Base-by-base conservation (phyloP, 805 yeast species). In the Metschnikowia baotianmanensis region DNA sequence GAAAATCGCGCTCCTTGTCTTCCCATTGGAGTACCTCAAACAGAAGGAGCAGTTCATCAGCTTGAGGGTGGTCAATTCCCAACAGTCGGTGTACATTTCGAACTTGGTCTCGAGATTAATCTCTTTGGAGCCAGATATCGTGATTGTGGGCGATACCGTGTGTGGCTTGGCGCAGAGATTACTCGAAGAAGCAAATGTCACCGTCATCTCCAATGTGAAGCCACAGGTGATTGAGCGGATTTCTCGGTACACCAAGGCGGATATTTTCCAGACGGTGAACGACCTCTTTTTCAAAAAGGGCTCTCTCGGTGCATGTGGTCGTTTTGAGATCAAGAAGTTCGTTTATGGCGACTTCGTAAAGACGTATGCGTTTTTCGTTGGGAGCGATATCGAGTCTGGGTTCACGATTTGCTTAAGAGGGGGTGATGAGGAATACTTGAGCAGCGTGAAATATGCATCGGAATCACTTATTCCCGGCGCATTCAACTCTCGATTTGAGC, bases 361-460 rank as follows among this genome's bases (percentile, higher is more conserved):
- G 56, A 80, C 95, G 0, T 86, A 83, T 55, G 72, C 88, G n/a
- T 85, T 78, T 50, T 75, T 93, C 40, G 76, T 82, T 1, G 98
- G 96, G 0, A 81, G 90, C 48, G 80, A 82, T 26, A 69, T 74
- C 8, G 77, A 76, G 29, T 62, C 82, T 0, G 99, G 99, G 0
- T 82, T 90, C 27, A 89, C 98, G 0, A 76, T 91, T n/a, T 68
- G 86, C 11, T 60, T 93, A n/a, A 69, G 98, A 40, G 99, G 98
- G 2, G 83, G 80, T 1, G 74, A 76, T 49, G 78, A 74, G 36
- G 83, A 78, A 2, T 56, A 71, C 0, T 63, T 91, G 40, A 70
- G 78, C 38, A 78, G 78, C 38, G 74, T 90, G 17, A 93, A 93
- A 58, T 80, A 82, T 38, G 83, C 89, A 2, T 71, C 85, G 3